Percentiles rank a stretch among this genome's conserved stretches.
Evolutionary conservation across 1,284 basidiomycete genomes (phyloP).

Genomic region (Flammula alnicola): DNA sequence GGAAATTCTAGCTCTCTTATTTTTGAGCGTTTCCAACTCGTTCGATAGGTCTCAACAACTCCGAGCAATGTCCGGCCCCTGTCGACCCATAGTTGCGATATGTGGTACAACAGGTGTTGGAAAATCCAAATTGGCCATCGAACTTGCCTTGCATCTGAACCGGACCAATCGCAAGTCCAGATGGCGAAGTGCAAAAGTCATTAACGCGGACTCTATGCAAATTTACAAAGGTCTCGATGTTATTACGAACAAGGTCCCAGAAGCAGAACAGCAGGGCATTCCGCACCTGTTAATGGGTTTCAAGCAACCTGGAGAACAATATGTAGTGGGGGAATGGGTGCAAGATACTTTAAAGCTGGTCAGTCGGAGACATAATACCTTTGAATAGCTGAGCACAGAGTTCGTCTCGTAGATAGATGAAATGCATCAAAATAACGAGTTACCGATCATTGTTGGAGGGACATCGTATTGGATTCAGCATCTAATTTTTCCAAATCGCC

Average conservation of each 20-base stretch:
- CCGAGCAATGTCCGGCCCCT: conserved; percentile 19
- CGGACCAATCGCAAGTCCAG: conserved; percentile 35
- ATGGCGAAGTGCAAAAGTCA: conserved; percentile 73
- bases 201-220: conserved; percentile 99
- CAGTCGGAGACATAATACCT: conserved; percentile 33
- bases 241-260: conserved; percentile 93
- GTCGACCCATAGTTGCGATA: conserved; percentile 77
- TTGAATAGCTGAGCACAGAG: conserved; percentile 13
- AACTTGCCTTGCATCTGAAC: conserved; percentile 73
- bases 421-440: conserved; percentile 58
- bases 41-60: neutral
- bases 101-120: conserved; percentile 97
- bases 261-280: conserved; percentile 78
- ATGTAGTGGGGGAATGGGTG: conserved; percentile 88
- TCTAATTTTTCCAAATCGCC: conserved; percentile 78
- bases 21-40: conserved; percentile 14
- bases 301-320: conserved; percentile 84
- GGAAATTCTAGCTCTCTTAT: no score
- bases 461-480: conserved; percentile 99
- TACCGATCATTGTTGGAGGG: conserved; percentile 94
- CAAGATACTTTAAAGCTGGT: conserved; percentile 74
- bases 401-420: conserved; percentile 63
- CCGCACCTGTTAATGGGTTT: conserved; percentile 91
- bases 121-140: conserved; percentile 92
- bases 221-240: conserved; percentile 93